phyloP scores from a whole-genome alignment of 768 basidiomycete genomes.

The Calocybe gangraenosa region DNA sequence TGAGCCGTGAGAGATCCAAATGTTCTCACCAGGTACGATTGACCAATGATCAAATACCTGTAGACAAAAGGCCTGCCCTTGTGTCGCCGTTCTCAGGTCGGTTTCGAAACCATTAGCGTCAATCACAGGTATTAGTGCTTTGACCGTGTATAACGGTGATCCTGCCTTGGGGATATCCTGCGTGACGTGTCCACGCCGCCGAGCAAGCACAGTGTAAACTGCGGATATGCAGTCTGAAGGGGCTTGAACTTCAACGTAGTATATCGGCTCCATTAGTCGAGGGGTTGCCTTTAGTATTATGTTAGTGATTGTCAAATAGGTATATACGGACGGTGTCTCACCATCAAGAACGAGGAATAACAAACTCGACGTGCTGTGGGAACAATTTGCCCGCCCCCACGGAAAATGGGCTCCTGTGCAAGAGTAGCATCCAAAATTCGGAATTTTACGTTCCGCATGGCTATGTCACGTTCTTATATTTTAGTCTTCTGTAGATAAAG shows the following conservation, averaged over 20 bases:
- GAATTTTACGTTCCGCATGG: slow-evolving; percentile 99
- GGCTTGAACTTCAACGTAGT: slow-evolving; percentile 99
- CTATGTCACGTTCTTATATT: slow-evolving; percentile 34
- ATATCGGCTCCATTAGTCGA: slow-evolving; percentile 93
- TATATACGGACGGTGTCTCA: slow-evolving; percentile 33
- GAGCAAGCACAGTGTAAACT: slow-evolving; percentile 97
- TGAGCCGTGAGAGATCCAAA: slow-evolving; percentile 20
- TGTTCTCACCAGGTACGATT: slow-evolving; percentile 82
- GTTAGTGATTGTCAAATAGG: slow-evolving; percentile 7
- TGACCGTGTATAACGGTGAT: slow-evolving; percentile 95
- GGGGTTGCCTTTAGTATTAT: slow-evolving; percentile 71
- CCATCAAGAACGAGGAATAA: slow-evolving; percentile 99
- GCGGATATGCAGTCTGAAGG: slow-evolving; percentile 98
- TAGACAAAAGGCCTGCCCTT: slow-evolving; percentile 98
- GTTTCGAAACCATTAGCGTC: slow-evolving; percentile 99
- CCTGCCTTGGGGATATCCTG: slow-evolving; percentile 98
- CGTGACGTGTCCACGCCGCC: slow-evolving; percentile 98
- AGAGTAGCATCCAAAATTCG: slow-evolving; percentile 88
- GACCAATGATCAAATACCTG: slow-evolving; percentile 99
- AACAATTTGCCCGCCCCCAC: slow-evolving; percentile 97
- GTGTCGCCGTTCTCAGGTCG: slow-evolving; percentile 93
- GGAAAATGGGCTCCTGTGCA: slow-evolving; percentile 94
- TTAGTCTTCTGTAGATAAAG: background rate
- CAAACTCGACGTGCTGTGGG: slow-evolving; percentile 98
- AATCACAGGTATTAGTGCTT: slow-evolving; percentile 96